Evolutionary conservation across 768 basidiomycete genomes (phyloP), one percentile per base, ranked within the genome.

Genomic region (Baorangia bicolor): DNA sequence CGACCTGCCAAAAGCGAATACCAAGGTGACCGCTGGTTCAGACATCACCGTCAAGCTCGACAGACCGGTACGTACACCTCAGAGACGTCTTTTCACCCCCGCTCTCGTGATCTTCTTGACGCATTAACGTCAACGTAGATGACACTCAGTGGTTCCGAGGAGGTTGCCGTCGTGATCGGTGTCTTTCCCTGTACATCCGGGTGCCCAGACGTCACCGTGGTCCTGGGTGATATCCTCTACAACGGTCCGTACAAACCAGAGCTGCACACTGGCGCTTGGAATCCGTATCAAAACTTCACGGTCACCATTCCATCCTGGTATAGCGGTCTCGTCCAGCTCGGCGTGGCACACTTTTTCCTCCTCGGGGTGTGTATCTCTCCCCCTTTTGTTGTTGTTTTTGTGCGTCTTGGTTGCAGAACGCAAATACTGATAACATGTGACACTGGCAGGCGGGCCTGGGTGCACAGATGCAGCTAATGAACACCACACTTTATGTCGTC

Each of bases 1-100:
- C 40, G 68, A 72, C 11, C 58, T 52, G 9, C 82, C 81, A 4
- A 20, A 53, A 1, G 51, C 69, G 6, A 71, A 71, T 2, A 56
- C 72, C 5, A 53, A 61, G 27, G 69, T 83, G 7, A 25, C 31
- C 0, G 64, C 73, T 20, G 80, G 80, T 18, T 59, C 64, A 2
- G 57, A 58, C n/a, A 38, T 82, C 48, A 69, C 63, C 8, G 71
- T 82, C 8, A 69, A 77, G 49, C 61, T 82, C 12, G 75, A 76
- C 45, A 69, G 69, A 53, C 75, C 76, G 6, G 80, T 80, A 54
- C 13, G 78, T 65, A 12, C 21, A 7, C 20, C 30, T 30, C 21
- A 4, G 20, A 33, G 40, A n/a, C 28, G 4, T 33, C 44, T 14
- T 30, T n/a, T 8, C 31, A 23, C 20, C 25, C 8, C 11, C 10